phyloP scores from a whole-genome alignment of 129 eudicot species.

The Flaveria bidentis region DNA sequence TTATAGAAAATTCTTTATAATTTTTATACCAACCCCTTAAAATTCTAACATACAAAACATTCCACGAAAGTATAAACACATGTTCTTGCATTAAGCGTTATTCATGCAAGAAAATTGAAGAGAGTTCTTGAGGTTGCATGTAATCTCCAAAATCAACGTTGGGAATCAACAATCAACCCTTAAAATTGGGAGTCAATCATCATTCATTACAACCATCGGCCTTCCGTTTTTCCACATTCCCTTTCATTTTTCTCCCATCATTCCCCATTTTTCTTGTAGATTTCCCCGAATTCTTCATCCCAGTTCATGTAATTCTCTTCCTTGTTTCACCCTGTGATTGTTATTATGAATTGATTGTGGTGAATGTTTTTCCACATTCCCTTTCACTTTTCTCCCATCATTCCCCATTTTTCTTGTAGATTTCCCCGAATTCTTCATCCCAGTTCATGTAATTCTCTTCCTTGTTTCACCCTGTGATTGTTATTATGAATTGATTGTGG shows the following conservation, averaged over 20 bases:
- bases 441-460: neutral
- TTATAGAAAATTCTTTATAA: too few relatives aligned
- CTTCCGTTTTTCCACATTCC: conserved; percentile 12
- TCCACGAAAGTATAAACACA: too few relatives aligned
- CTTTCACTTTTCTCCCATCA: conserved; percentile 8
- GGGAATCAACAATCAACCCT: conserved; percentile 27
- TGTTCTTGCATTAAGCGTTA: neutral
- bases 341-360: too few relatives aligned
- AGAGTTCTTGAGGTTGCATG: conserved; percentile 21
- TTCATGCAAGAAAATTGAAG: neutral
- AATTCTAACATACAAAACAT: too few relatives aligned
- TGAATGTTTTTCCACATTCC: too few relatives aligned
- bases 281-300: too few relatives aligned
- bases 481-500: too few relatives aligned
- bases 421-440: too few relatives aligned
- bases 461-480: neutral
- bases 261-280: neutral
- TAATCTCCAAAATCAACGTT: conserved; percentile 30
- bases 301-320: neutral
- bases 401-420: neutral
- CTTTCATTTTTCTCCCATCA: conserved; percentile 7
- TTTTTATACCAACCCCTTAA: too few relatives aligned
- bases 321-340: neutral
- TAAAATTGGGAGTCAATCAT: conserved; percentile 25
- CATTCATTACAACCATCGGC: conserved; percentile 9